Evolutionary conservation across 495 filamentous ascomycete species (phyloP), one percentile per base, ranked within the genome.

Genomic region (Tricharina praecox): DNA sequence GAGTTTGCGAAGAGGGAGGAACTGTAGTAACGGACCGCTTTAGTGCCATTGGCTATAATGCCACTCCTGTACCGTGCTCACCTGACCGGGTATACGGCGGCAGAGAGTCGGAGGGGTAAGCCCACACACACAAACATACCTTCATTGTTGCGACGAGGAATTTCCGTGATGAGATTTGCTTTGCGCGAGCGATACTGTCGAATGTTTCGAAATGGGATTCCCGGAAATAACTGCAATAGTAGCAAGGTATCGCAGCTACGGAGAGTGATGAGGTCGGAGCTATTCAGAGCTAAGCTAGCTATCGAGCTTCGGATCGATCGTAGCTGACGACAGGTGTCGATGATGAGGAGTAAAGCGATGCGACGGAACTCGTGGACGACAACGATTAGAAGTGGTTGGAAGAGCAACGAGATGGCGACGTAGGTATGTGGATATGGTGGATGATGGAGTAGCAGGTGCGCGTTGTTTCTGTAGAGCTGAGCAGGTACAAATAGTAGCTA

Each of bases 1-100:
- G 61, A 95, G 81, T 24, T 85, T 77, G 56, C 75, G 81, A 34
- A 93, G 70, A n/a, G 86, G 85, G 49, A 96, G 75, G 65, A 84
- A 96, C 92, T 95, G 54, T 43, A 24, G 23, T 38, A 20, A 20
- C 11, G 15, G 20, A 23, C 48, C 20, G n/a, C 19, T 11, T 41
- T 41, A 45, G 41, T 24, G 10, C 23, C 19, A 25, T 41, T n/a
- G 15, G 32, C 32, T 35, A 35, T 20, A 9, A 23, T 23, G n/a
- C 15, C 37, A 23, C 37, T 41, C n/a, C n/a, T 20, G 11, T 20
- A 19, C 9, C 9, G 20, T n/a, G n/a, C n/a, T n/a, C n/a, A 33
- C 16, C 16, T 25, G 16, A 34, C 44, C 15, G 21, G 15, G n/a
- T n/a, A n/a, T n/a, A n/a, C n/a, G n/a, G n/a, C n/a, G n/a, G n/a